These are phyloP conservation scores for Cercospora sesami DNA, from an alignment of 2,329 filamentous ascomycete genomes.

Conservation along the genomic window DNA sequence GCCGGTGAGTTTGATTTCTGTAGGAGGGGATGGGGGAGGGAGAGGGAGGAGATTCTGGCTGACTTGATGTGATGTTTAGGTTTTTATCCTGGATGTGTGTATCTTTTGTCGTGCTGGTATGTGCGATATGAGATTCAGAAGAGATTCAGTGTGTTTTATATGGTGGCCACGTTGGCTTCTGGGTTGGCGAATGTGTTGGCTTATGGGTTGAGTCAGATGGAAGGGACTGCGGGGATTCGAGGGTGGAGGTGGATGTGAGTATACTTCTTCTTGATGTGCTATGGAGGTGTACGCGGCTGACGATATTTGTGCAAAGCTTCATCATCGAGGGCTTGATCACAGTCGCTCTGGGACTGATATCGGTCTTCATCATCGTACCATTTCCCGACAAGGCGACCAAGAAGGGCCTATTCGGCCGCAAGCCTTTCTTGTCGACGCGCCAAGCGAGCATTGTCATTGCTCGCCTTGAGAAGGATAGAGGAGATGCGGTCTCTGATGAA, in stretches of 20 bases:
- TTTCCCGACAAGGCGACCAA: not conserved
- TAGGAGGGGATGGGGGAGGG: too few species aligned
- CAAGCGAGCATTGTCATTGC: not conserved
- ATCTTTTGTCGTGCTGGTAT: conserved; percentile 20
- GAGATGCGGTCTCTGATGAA: not conserved
- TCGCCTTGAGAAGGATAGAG: not conserved
- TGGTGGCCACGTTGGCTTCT: conserved; percentile 10
- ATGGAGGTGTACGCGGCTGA: not conserved
- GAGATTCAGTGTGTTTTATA: conserved; percentile 19
- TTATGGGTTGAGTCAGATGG: conserved; percentile 12
- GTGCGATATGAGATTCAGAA: conserved; percentile 24
- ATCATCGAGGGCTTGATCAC: not conserved
- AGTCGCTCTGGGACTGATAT: not conserved
- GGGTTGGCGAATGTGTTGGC: conserved; percentile 22
- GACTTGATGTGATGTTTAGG: not conserved
- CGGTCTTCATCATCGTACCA: not conserved
- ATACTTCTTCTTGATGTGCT: not conserved
- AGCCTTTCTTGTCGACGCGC: not conserved
- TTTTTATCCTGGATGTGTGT: not conserved
- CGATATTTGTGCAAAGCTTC: not conserved
- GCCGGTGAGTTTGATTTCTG: not conserved
- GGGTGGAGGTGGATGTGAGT: not conserved
- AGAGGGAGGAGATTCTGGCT: too few species aligned
- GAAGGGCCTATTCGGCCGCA: not conserved
- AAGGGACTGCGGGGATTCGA: not conserved